Conservation (phyloP, 768 basidiomycete species). For the Lentinula lateritia region DNA sequence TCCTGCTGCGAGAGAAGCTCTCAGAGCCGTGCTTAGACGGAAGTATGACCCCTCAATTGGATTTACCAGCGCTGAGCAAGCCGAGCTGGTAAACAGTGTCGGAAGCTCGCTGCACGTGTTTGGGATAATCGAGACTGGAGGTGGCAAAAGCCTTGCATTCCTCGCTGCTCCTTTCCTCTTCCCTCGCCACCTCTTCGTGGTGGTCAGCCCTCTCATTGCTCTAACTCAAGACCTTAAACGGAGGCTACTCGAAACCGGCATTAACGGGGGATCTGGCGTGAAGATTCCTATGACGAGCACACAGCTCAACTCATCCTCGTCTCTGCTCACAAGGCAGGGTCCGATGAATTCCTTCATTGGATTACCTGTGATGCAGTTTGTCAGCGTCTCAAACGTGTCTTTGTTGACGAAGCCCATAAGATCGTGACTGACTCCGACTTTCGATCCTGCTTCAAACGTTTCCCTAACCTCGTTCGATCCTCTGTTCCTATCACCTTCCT, state of each 20-base stretch:
- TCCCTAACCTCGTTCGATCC: neutral
- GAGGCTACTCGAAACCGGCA: neutral
- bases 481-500: constrained; percentile 1
- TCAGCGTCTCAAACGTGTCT: neutral
- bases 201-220: neutral
- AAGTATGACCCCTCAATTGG: too few relatives aligned
- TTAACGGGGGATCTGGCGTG: neutral
- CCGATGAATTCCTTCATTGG: neutral
- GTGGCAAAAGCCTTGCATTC: too few relatives aligned
- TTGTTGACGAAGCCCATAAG: neutral
- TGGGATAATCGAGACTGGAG: too few relatives aligned
- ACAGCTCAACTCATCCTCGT: neutral
- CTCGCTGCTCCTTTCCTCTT: neutral
- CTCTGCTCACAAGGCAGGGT: neutral
- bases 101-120: too few relatives aligned
- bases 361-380: neutral
- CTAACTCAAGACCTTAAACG: neutral
- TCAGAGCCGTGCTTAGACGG: too few relatives aligned
- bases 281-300: neutral
- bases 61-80: too few relatives aligned
- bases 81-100: too few relatives aligned
- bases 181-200: too few relatives aligned
- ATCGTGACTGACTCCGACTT: neutral
- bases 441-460: neutral
- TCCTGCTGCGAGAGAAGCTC: too few relatives aligned